These are phyloP conservation scores for Teratosphaeria gauchensis DNA, from an alignment of 2,329 filamentous ascomycete species.

Conservation along the genomic window DNA sequence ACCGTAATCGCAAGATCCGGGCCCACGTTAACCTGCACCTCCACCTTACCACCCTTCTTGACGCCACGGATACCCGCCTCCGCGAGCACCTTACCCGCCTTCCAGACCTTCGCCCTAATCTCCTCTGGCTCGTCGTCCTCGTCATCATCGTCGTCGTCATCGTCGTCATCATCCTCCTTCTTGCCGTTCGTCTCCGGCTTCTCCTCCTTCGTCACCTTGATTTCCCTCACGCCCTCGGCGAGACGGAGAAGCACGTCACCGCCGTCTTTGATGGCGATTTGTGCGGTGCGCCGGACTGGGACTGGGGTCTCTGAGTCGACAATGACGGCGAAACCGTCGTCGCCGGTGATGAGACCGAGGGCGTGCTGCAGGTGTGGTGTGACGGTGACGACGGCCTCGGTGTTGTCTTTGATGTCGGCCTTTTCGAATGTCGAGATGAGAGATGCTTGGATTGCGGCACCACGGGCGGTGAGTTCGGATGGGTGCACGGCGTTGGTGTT, in stretches of 20 bases:
- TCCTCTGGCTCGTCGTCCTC: conserved; percentile 76
- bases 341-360: conserved; percentile 67
- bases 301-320: conserved; percentile 80
- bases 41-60: conserved; percentile 83
- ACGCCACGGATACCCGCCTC: conserved; percentile 76
- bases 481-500: conserved; percentile 75
- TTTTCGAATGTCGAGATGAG: conserved; percentile 90
- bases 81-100: conserved; percentile 69
- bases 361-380: conserved; percentile 83
- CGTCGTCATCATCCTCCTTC: conserved; percentile 40
- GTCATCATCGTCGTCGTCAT: conserved; percentile 48
- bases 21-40: conserved; percentile 82
- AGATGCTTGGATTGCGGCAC: conserved; percentile 89
- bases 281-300: conserved; percentile 74
- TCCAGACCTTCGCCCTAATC: conserved; percentile 83
- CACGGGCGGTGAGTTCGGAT: conserved; percentile 77
- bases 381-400: conserved; percentile 87
- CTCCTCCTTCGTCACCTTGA: conserved; percentile 86
- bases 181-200: conserved; percentile 53
- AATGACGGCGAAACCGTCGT: conserved; percentile 64
- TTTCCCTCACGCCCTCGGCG: conserved; percentile 78
- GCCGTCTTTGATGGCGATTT: conserved; percentile 65
- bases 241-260: conserved; percentile 84
- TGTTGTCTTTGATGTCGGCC: conserved; percentile 90
- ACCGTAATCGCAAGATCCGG: conserved; percentile 71